phyloP scores from a whole-genome alignment of 768 basidiomycete species.

The Paxillus ammoniavirescens region DNA sequence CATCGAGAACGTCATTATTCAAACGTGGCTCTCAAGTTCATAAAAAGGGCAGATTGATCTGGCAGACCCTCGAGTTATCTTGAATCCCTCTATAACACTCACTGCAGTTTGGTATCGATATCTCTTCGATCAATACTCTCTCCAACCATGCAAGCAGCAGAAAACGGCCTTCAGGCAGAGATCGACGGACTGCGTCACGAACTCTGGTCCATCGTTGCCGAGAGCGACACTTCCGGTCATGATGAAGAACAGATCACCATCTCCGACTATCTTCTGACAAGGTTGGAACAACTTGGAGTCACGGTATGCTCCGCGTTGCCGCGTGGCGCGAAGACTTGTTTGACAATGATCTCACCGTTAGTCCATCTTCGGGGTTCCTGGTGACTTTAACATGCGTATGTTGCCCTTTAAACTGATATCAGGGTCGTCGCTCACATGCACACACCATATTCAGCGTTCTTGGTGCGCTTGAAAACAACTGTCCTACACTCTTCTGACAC shows the following conservation, averaged over 20 bases:
- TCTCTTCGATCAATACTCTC: not conserved
- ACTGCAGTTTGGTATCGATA: no score
- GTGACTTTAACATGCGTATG: conserved; percentile 78
- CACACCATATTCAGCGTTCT: conserved; percentile 17
- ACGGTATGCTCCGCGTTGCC: conserved; percentile 38
- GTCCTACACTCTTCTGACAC: not conserved
- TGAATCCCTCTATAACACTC: no score
- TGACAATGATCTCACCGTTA: conserved; percentile 24
- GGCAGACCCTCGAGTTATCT: no score
- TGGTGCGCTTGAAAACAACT: conserved; percentile 17
- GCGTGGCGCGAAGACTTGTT: not conserved
- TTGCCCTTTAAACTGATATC: not conserved
- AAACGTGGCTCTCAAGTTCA: no score
- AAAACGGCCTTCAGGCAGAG: conserved; percentile 39
- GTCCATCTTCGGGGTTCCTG: conserved; percentile 83
- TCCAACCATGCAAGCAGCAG: conserved; percentile 13
- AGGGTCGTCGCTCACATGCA: not conserved
- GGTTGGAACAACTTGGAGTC: conserved; percentile 64
- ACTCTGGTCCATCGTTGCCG: conserved; percentile 39
- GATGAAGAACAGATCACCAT: conserved; percentile 48
- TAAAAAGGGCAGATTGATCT: no score
- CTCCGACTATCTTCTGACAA: conserved; percentile 58
- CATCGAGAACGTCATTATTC: no score
- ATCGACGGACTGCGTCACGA: conserved; percentile 47
- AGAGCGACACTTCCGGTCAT: conserved; percentile 19